Percentiles rank a stretch among this genome's conserved stretches.
phyloP scores from a whole-genome alignment of 371 early-diverging fungal genomes.

The Mortierella sp. region DNA sequence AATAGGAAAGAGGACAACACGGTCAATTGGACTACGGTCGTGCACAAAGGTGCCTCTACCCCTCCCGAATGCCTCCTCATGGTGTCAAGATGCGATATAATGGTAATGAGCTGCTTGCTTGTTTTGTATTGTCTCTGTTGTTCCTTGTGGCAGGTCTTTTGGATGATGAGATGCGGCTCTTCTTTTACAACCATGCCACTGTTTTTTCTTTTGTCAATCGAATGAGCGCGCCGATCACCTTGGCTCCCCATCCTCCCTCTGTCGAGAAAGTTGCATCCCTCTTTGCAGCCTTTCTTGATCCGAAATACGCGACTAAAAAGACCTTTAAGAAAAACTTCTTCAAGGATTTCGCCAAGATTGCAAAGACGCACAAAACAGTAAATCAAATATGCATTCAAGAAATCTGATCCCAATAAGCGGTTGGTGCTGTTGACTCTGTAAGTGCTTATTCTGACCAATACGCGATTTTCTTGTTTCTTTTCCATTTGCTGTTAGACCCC shows the following conservation, averaged over 20 bases:
- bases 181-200: not conserved
- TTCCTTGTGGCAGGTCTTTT: too few relatives aligned
- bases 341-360: constrained; percentile 80
- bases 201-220: not conserved
- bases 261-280: constrained; percentile 97
- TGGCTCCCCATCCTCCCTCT: constrained; percentile 84
- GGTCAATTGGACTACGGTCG: constrained; percentile 89
- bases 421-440: not conserved
- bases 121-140: not conserved
- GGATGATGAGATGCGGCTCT: not conserved
- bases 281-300: constrained; percentile 89
- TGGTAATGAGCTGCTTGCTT: constrained; percentile 62
- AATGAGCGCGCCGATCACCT: constrained; percentile 68
- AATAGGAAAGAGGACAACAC: constrained; percentile 62
- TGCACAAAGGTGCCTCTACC: constrained; percentile 92
- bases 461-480: not conserved
- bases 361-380: constrained; percentile 77
- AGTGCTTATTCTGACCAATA: too few relatives aligned
- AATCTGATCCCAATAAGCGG: too few relatives aligned
- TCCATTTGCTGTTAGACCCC: constrained; percentile 59
- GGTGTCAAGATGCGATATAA: constrained; percentile 91
- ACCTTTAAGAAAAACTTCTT: constrained; percentile 95
- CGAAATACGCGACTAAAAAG: constrained; percentile 88
- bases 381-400: constrained; percentile 8
- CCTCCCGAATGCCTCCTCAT: constrained; percentile 96